phyloP scores from a whole-genome alignment of 306 rosid genomes.

The Prosopis cineraria region DNA sequence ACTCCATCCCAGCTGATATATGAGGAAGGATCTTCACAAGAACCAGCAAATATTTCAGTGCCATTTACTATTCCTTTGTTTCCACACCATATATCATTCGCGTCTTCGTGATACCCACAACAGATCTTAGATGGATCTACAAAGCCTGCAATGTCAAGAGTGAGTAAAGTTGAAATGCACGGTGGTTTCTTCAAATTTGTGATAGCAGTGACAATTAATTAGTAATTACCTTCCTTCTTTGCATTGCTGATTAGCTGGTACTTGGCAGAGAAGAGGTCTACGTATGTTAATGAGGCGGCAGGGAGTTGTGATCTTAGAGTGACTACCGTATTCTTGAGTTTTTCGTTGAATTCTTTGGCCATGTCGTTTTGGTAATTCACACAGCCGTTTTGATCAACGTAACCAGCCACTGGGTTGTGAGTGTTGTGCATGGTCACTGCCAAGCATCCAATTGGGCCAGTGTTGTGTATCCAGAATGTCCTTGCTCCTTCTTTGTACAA shows the following conservation, averaged over 20 bases:
- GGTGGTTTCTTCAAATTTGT: neutral
- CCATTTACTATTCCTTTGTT: conserved; percentile 53
- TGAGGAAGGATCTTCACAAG: conserved; percentile 72
- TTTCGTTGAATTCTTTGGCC: conserved; percentile 64
- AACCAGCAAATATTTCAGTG: conserved; percentile 48
- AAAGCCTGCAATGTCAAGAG: conserved; percentile 61
- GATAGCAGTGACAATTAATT: neutral
- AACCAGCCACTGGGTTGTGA: conserved; percentile 33
- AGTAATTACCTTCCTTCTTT: conserved; percentile 49
- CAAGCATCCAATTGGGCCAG: conserved; percentile 83
- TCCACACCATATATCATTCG: conserved; percentile 61
- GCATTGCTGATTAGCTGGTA: conserved; percentile 56
- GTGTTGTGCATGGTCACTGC: conserved; percentile 45
- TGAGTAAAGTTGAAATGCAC: neutral
- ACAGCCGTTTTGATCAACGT: conserved; percentile 66
- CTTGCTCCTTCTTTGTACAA: conserved; percentile 63
- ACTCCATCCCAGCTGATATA: conserved; percentile 93
- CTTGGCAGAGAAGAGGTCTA: conserved; percentile 78
- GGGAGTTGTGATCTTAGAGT: conserved; percentile 49
- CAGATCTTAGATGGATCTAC: conserved; percentile 53
- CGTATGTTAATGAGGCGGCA: conserved; percentile 61
- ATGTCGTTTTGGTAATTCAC: conserved; percentile 55
- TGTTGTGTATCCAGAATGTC: conserved; percentile 84
- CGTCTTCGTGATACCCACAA: conserved; percentile 71
- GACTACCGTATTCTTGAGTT: conserved; percentile 49